Evolutionary conservation across 73 alveolate species (phyloP).

Genomic region (Paramecium octaurelia): DNA sequence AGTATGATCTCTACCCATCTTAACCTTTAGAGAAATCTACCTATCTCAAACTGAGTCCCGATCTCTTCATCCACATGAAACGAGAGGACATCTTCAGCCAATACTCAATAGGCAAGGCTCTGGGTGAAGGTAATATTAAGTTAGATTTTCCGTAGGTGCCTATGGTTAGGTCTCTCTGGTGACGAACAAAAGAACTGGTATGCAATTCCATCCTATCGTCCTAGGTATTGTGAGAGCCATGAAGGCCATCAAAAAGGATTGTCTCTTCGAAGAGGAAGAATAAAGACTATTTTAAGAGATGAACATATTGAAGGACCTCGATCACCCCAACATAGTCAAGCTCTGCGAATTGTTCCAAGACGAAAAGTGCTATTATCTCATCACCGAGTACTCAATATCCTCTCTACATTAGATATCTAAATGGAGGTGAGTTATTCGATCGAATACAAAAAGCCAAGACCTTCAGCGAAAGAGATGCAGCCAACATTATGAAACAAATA

Average conservation of each 20-base stretch:
- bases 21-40: background rate
- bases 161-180: slow-evolving; percentile 90
- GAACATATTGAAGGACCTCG: slow-evolving; percentile 61
- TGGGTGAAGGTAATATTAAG: slow-evolving; percentile 18
- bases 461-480: slow-evolving; percentile 62
- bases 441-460: slow-evolving; percentile 4
- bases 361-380: slow-evolving; percentile 39
- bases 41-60: background rate
- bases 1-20: background rate
- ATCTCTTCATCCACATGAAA: background rate
- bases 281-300: slow-evolving; percentile 67
- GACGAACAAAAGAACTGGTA: slow-evolving; percentile 67
- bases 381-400: slow-evolving; percentile 14
- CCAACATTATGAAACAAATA: slow-evolving; percentile 51
- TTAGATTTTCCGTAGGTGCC: slow-evolving; percentile 57
- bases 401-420: background rate
- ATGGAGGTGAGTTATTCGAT: slow-evolving; percentile 70
- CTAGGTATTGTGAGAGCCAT: slow-evolving; percentile 75
- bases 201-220: background rate
- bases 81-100: slow-evolving; percentile 7
- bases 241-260: slow-evolving; percentile 85
- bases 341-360: slow-evolving; percentile 50
- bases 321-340: slow-evolving; percentile 58
- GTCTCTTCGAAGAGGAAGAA: slow-evolving; percentile 53
- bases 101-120: slow-evolving; percentile 4